phyloP scores from a whole-genome alignment of 345 rosid genomes.

The Arabidopsis suecica region DNA sequence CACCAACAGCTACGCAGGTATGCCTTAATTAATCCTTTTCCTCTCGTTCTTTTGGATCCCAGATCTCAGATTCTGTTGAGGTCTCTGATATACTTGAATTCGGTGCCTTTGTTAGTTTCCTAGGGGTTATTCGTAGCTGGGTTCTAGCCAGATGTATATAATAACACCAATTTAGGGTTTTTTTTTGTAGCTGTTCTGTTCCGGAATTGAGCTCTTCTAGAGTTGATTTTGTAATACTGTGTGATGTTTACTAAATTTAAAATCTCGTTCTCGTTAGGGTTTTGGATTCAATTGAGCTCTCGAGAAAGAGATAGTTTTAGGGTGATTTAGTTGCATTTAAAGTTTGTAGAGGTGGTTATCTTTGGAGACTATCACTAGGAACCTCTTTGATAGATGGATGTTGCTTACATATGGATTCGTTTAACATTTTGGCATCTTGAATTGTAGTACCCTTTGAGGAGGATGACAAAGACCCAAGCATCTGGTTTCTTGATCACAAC shows the following conservation, averaged over 20 bases:
- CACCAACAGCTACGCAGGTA: conserved; percentile 94
- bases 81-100: neutral
- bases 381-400: neutral
- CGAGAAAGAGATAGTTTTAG: neutral
- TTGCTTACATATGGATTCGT: conserved; percentile 21
- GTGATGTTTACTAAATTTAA: neutral
- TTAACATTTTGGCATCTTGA: neutral
- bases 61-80: conserved; percentile 36
- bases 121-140: neutral
- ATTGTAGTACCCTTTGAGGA: conserved; percentile 88
- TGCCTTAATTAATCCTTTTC: neutral
- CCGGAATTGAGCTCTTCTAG: neutral
- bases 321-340: conserved; percentile 2
- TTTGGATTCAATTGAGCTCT: conserved; percentile 22
- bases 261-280: conserved; percentile 12
- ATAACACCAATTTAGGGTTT: conserved; percentile 20
- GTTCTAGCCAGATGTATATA: neutral
- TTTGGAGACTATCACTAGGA: neutral
- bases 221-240: neutral
- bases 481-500: conserved; percentile 93
- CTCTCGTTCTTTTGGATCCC: conserved; percentile 8
- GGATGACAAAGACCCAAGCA: conserved; percentile 82
- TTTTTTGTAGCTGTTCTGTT: neutral
- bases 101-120: neutral
- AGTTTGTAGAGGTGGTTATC: neutral